Base-by-base conservation (phyloP, 176 grass and related monocot genomes). In the Rhipidocladum racemiflorum region DNA sequence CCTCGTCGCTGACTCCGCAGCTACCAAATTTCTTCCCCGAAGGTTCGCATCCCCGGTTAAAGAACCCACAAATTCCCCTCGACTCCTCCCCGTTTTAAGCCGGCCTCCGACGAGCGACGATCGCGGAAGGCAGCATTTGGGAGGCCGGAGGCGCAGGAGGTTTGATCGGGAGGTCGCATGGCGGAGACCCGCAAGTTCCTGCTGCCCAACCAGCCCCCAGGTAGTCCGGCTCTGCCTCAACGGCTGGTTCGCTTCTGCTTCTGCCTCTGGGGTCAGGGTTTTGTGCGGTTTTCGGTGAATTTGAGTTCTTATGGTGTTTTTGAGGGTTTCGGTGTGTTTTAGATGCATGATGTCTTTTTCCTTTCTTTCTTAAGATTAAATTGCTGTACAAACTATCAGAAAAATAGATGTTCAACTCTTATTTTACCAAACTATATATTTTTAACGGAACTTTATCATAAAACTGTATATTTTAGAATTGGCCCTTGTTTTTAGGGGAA, bases 161-260 rank as follows among this genome's bases (percentile, higher is more conserved):
- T 3, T 48, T 32, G 10, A 7, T 67, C 42, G 60, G 11, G 21
- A 9, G 61, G 76, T 39, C 51, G 36, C 76, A 89, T 89, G 82
- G 82, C 70, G 34, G 87, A 85, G 77, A 1, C 51, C 11, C 34
- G 82, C 70, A 76, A 46, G 15, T 85, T 85, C 54, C 3, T 67
- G 53, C 34, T 63, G 63, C 77, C 87, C 53, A 84, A 46, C 76
- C 77, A 80, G 44, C 77, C 87, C 4, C 82, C 82, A 76, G 82
- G 87, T 85, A 75, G 45, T 16, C 11, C 18, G 16, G 48, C 48
- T 14, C 29, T 14, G 32, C 32, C 32, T 34, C 0, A 1, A 17
- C 16, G 30, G 6, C 20, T 6, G 25, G 5, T 24, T 4, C 45
- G 17, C 3, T 9, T 9, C 45, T 18, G 4, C 8, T 38, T 35